Evolutionary conservation across 225 moss, liverwort and hornwort genomes (phyloP), one percentile per base, ranked within the genome.

Genomic region (Antitrichia curtipendula): DNA sequence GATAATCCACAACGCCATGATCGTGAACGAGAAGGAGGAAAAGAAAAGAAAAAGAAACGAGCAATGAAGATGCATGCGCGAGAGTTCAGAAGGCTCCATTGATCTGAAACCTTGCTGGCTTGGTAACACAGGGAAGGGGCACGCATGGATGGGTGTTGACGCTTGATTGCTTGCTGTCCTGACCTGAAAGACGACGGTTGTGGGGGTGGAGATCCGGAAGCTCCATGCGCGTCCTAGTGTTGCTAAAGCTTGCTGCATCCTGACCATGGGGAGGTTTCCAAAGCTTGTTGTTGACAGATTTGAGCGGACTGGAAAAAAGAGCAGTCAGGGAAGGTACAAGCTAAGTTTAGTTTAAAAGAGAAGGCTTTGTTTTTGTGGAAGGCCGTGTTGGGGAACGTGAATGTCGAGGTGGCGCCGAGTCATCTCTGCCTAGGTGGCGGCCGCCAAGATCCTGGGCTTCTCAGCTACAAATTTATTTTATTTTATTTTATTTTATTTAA

Each of bases 1-100:
- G 43, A 88, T 54, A 28, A 91, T 83, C 88, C 90, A 91, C 83
- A 91, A 38, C 68, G 85, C 54, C 88, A 91, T 91, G 61, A 16
- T 13, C 24, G 27, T 16, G 15, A 45, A 10, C 59, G 24, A 52
- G 52, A n/a, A 47, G 5, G 45, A 34, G 49, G 25, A 49, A 58
- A 57, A 12, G 36, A 49, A 73, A 17, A 3, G 2, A 5, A 8
- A 15, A 14, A 21, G n/a, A 54, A 21, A 20, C 4, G 31, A 43
- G 53, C 34, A 59, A 61, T 29, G 61, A 80, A 32, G 40, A 59
- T 21, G 75, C 36, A n/a, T 19, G 76, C 53, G n/a, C 76, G 54
- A 24, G 49, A 47, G 8, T 27, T 62, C 36, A 63, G 63, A n/a
- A 82, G 52, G n/a, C 66, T 36, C 82, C 22, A 24, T 81, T 61